phyloP scores from a whole-genome alignment of 2,329 filamentous ascomycete genomes.

The Coleophoma cylindrospora region DNA sequence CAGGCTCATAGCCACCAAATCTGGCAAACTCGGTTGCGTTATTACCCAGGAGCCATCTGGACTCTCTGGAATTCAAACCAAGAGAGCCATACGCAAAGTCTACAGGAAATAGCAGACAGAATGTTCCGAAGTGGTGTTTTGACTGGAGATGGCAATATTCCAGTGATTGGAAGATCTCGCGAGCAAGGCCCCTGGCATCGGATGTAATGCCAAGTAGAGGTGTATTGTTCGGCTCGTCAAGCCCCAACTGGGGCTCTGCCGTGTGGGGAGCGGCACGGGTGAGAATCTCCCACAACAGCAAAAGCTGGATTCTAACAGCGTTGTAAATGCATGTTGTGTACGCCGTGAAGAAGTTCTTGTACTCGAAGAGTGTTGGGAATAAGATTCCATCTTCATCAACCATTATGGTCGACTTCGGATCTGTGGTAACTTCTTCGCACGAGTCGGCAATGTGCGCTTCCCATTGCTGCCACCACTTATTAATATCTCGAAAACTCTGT shows the following conservation, averaged over 20 bases:
- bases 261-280: background rate
- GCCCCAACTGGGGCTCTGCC: background rate
- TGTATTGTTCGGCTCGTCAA: background rate
- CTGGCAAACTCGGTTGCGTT: background rate
- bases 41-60: conserved; percentile 3
- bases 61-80: conserved; percentile 5
- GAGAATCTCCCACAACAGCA: background rate
- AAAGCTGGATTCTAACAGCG: conserved; percentile 2
- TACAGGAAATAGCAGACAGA: conserved; percentile 2
- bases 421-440: background rate
- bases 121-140: conserved; percentile 5
- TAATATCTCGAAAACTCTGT: background rate
- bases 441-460: background rate
- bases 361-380: conserved; percentile 3
- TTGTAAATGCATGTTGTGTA: conserved; percentile 4
- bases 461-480: conserved; percentile 8
- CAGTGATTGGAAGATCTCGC: conserved; percentile 9
- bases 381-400: conserved; percentile 2
- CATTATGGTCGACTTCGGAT: background rate
- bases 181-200: conserved; percentile 3
- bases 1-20: background rate
- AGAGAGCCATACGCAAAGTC: conserved; percentile 9
- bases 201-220: conserved; percentile 8
- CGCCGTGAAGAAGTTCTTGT: conserved; percentile 1
- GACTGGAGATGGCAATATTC: conserved; percentile 5